Evolutionary conservation across 2,329 filamentous ascomycete genomes (phyloP).

Genomic region (Plectosphaerella cucumerina): DNA sequence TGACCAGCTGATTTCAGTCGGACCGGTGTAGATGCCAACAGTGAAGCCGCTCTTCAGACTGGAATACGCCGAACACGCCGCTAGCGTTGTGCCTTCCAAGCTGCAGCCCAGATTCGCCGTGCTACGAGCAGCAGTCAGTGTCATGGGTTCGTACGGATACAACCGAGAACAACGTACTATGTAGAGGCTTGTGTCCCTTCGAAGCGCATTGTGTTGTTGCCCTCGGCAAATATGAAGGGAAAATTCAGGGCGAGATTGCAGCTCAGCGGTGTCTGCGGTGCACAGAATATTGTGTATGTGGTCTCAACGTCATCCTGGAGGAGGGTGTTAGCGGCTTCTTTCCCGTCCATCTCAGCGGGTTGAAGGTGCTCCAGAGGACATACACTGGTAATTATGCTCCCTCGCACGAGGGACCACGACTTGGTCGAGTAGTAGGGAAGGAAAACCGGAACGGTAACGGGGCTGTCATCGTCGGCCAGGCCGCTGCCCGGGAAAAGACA

Average conservation of each 20-base stretch:
- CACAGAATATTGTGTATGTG: slow-evolving; percentile 46
- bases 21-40: slow-evolving; percentile 33
- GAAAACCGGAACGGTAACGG: slow-evolving; percentile 39
- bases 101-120: slow-evolving; percentile 40
- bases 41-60: slow-evolving; percentile 35
- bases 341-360: not conserved
- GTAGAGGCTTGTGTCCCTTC: slow-evolving; percentile 37
- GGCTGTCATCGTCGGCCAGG: slow-evolving; percentile 10
- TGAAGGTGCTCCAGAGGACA: slow-evolving; percentile 6
- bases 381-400: slow-evolving; percentile 41
- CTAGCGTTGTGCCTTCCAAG: slow-evolving; percentile 35
- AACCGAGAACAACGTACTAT: slow-evolving; percentile 27
- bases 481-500: slow-evolving; percentile 9
- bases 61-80: slow-evolving; percentile 45
- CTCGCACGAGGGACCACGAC: slow-evolving; percentile 40
- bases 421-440: slow-evolving; percentile 36
- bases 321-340: slow-evolving; percentile 5
- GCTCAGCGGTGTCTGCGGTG: slow-evolving; percentile 30
- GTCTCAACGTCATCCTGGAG: slow-evolving; percentile 33
- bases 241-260: slow-evolving; percentile 42
- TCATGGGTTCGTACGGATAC: not conserved
- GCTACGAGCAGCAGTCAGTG: slow-evolving; percentile 19
- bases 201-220: slow-evolving; percentile 38
- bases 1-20: slow-evolving; percentile 40
- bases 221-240: slow-evolving; percentile 43